Evolutionary conservation across 1,284 basidiomycete genomes (phyloP), one percentile per base, ranked within the genome.

Genomic region (Puccinia hordei): DNA sequence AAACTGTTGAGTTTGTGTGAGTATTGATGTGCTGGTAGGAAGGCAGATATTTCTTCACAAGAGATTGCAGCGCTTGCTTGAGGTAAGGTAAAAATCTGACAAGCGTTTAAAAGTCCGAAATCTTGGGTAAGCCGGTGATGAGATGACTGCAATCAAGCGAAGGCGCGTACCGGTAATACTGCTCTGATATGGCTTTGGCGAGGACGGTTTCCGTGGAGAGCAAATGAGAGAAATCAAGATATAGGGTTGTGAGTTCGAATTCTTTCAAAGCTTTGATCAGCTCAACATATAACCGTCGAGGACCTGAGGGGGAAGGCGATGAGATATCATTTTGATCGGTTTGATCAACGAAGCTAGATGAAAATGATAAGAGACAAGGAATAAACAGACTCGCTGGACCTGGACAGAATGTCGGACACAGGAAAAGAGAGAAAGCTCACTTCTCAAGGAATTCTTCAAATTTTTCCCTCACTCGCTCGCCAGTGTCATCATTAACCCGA

Each of bases 221-320:
- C 30, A 99, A 89, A 85, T 99, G 95, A 17, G 90, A 90, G 82
- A 92, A 98, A 87, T 98, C 95, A 86, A 99, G 92, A 84, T 97
- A 99, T 83, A 99, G 91, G 0, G 96, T 99, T 1, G 94, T 94
- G 74, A 96, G 89, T 85, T 95, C 91, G 85, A 93, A 94, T 85
- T 96, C 92, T 82, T 92, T 91, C 92, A 99, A 93, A 49, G 91
- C 92, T 85, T 92, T 91, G 84, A 99, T 92, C 87, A 97, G 95
- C 81, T 93, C 91, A 82, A 98, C 88, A 86, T 98, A 98, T 82
- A 92, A 88, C 72, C 91, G 88, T 41, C 89, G 0, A 81, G 81
- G 81, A 82, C 91, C 90, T 9, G 88, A 90, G 30, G 93, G 93
- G 22, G 92, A 94, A 15, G 90, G 85, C 6, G 92, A 89, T 19